These are phyloP conservation scores for Termitomyces bulborhizus DNA, from an alignment of 768 basidiomycete genomes.

Conservation along the genomic window DNA sequence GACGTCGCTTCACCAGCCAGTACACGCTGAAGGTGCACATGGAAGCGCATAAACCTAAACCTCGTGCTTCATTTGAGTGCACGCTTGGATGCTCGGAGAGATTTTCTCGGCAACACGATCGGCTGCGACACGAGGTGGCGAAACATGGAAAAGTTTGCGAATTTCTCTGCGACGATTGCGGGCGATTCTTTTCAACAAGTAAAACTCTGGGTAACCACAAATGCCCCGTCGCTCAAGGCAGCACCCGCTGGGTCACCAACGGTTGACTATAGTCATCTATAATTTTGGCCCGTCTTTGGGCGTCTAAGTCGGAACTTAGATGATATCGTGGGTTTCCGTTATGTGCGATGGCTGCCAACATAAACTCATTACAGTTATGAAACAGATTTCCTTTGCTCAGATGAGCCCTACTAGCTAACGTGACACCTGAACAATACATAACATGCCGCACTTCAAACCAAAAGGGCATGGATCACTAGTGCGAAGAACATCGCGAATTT, in stretches of 20 bases:
- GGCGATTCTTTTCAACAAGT: slow-evolving; percentile 46
- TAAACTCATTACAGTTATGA: neutral
- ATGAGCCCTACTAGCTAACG: neutral
- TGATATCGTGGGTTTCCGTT: neutral
- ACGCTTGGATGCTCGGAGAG: slow-evolving; percentile 48
- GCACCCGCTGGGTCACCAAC: slow-evolving; percentile 40
- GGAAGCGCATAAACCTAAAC: slow-evolving; percentile 50
- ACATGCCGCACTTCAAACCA: too few relatives aligned
- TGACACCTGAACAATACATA: neutral
- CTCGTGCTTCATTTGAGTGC: slow-evolving; percentile 40
- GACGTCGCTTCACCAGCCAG: slow-evolving; percentile 44
- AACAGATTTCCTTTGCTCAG: neutral
- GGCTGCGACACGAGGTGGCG: slow-evolving; percentile 51
- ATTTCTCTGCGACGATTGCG: slow-evolving; percentile 44
- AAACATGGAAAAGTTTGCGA: slow-evolving; percentile 55
- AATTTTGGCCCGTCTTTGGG: neutral
- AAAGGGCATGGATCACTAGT: neutral
- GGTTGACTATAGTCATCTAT: neutral
- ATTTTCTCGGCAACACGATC: slow-evolving; percentile 52
- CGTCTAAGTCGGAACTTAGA: neutral
- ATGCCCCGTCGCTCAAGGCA: slow-evolving; percentile 45
- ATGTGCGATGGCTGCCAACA: neutral
- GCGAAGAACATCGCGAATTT: neutral
- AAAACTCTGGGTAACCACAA: slow-evolving; percentile 51
- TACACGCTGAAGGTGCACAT: slow-evolving; percentile 51